Conservation (phyloP, 257 asterid species). For the Nicotiana tomentosiformis region DNA sequence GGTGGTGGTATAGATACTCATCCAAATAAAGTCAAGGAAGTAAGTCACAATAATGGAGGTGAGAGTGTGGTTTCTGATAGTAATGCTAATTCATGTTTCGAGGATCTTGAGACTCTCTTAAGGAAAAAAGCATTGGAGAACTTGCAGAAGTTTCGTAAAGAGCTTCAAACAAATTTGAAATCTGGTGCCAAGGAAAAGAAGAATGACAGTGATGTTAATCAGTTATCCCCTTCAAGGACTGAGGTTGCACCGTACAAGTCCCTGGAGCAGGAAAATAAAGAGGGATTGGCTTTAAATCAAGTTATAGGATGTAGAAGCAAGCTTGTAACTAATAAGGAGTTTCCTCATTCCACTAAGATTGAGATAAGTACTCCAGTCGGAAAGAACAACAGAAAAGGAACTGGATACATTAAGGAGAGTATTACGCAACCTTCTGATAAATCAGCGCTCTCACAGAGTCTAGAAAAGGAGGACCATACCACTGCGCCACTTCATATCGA, state of each 20-base stretch:
- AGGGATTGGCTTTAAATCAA: slow-evolving; percentile 6
- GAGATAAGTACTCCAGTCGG: slow-evolving; percentile 16
- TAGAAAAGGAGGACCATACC: slow-evolving; percentile 14
- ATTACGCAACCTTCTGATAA: slow-evolving; percentile 13
- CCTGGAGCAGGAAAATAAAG: slow-evolving; percentile 19
- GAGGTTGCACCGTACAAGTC: slow-evolving; percentile 14
- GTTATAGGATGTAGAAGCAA: slow-evolving; percentile 16
- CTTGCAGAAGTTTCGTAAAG: slow-evolving; percentile 52
- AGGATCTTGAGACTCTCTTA: slow-evolving; percentile 54
- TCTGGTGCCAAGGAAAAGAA: slow-evolving; percentile 11
- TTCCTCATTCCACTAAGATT: slow-evolving; percentile 12
- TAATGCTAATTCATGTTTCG: slow-evolving; percentile 31
- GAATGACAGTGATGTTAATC: slow-evolving; percentile 21
- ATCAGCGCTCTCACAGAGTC: slow-evolving; percentile 8
- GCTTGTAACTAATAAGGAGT: slow-evolving; percentile 13
- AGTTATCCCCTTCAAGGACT: slow-evolving; percentile 11
- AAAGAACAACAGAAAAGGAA: slow-evolving; percentile 18
- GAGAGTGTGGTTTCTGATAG: slow-evolving; percentile 15
- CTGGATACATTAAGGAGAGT: slow-evolving; percentile 17
- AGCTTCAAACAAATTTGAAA: slow-evolving; percentile 19
- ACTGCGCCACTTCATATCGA: slow-evolving; percentile 7
- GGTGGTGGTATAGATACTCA: slow-evolving; percentile 19
- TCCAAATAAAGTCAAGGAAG: slow-evolving; percentile 7
- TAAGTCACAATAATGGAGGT: slow-evolving; percentile 19
- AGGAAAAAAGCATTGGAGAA: slow-evolving; percentile 88